Evolutionary conservation across 768 basidiomycete genomes (phyloP), one percentile per base, ranked within the genome.

Genomic region (Trametes cubensis): DNA sequence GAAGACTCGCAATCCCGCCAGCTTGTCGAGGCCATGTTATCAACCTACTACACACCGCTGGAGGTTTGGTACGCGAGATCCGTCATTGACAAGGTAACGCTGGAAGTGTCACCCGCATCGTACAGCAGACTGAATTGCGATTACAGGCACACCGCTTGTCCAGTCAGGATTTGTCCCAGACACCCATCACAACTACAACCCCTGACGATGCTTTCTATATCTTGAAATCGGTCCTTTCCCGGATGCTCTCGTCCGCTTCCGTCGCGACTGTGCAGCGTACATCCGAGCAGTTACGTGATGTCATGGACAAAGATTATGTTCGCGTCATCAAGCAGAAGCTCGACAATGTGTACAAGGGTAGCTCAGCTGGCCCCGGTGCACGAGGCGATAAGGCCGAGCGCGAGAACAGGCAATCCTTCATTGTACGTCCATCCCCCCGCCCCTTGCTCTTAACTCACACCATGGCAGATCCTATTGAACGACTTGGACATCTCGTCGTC

Each of bases 181-280:
- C 68, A 42, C 92, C 83, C 53, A 78, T 82, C 13, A 84, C 80
- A 1, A 91, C 89, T 0, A 94, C 92, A 0, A 86, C 85, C 0
- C 92, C 93, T 0, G 97, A 99, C 73, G 97, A 98, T 67, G 90
- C 89, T 2, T 99, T 98, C 77, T 99, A 97, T 75, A 89, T 99
- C 60, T 79, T 98, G 61, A 98, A 97, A 74, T 81, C 86, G 7
- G 88, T 95, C 3, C 79, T 95, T 5, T 79, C 84, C 20, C 85
- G 97, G 13, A 75, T 94, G 34, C 71, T 97, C 18, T 89, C 91
- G 0, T 89, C 90, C 0, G 94, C 93, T 0, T 89, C 89, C 3
- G 64, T 85, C 4, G 70, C 73, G 6, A 83, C 82, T 3, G 79
- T 93, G 2, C 79, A 84, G 61, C 79, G 77, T 26, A 87, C 86